phyloP scores from a whole-genome alignment of 2,329 filamentous ascomycete species.

The Domatiomyces catenatus region DNA sequence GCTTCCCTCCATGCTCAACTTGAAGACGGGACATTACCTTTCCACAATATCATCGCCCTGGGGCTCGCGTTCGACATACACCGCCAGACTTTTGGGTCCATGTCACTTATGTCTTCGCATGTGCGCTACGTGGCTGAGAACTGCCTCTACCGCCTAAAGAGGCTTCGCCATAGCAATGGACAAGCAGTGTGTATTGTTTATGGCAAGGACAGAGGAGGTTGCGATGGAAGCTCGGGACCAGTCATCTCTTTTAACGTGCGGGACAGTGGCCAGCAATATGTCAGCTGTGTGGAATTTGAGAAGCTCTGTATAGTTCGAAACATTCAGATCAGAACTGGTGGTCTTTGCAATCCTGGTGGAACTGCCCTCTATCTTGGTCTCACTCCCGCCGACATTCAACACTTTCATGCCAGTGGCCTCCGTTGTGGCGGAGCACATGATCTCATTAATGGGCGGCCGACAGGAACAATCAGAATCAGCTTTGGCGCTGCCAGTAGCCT shows the following conservation, averaged over 20 bases:
- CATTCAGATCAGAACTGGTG: slow-evolving; percentile 75
- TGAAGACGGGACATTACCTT: slow-evolving; percentile 81
- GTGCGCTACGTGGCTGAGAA: slow-evolving; percentile 47
- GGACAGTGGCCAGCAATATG: slow-evolving; percentile 54
- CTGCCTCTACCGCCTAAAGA: slow-evolving; percentile 43
- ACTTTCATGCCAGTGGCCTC: slow-evolving; percentile 71
- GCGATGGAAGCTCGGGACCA: slow-evolving; percentile 41
- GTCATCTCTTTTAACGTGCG: slow-evolving; percentile 71
- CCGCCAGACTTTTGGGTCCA: slow-evolving; percentile 51
- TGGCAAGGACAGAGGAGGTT: slow-evolving; percentile 9
- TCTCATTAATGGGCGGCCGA: slow-evolving; percentile 68
- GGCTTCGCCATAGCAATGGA: slow-evolving; percentile 55
- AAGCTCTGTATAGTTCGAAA: slow-evolving; percentile 64
- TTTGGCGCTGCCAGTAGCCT: slow-evolving; percentile 78
- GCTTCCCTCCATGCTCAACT: slow-evolving; percentile 60
- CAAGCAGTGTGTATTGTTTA: slow-evolving; percentile 53
- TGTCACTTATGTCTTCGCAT: slow-evolving; percentile 55
- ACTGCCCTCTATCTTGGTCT: slow-evolving; percentile 59
- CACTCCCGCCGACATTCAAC: slow-evolving; percentile 64
- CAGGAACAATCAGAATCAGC: slow-evolving; percentile 71
- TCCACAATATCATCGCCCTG: slow-evolving; percentile 78
- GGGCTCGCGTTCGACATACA: slow-evolving; percentile 60
- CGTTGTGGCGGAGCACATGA: slow-evolving; percentile 74
- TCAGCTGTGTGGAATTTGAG: slow-evolving; percentile 72
- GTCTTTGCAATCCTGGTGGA: slow-evolving; percentile 82